phyloP scores from a whole-genome alignment of 2,329 filamentous ascomycete genomes.

The Pyrenophora tritici-repentis region DNA sequence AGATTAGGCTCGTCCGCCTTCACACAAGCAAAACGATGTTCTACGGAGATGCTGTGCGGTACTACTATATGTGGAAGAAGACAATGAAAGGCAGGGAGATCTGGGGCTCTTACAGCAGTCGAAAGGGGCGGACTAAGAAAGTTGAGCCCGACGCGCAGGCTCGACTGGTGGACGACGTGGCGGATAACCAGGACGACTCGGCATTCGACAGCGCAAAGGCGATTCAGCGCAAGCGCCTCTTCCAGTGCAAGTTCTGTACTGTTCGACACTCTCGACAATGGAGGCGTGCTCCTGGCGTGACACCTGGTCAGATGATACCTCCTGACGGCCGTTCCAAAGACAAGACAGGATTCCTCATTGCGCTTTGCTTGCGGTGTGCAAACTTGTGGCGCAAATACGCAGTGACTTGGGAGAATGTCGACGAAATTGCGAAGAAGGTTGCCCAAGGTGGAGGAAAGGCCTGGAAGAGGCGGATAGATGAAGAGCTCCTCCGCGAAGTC shows the following conservation, averaged over 20 bases:
- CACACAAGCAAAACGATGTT: slow-evolving; percentile 79
- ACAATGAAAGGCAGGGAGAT: slow-evolving; percentile 81
- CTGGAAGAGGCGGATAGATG: slow-evolving; percentile 87
- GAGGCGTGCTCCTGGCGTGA: slow-evolving; percentile 82
- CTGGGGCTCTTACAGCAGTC: slow-evolving; percentile 85
- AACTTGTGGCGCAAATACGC: slow-evolving; percentile 95
- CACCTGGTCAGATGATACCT: slow-evolving; percentile 70
- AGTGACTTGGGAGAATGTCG: slow-evolving; percentile 92
- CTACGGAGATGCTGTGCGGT: slow-evolving; percentile 81
- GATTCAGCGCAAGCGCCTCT: slow-evolving; percentile 74
- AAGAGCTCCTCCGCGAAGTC: slow-evolving; percentile 81
- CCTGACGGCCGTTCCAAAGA: slow-evolving; percentile 76
- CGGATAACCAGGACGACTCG: slow-evolving; percentile 90
- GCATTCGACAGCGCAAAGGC: slow-evolving; percentile 93
- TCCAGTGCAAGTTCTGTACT: slow-evolving; percentile 92
- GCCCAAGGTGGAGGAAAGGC: slow-evolving; percentile 77
- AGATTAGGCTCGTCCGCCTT: slow-evolving; percentile 79
- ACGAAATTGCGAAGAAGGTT: slow-evolving; percentile 88
- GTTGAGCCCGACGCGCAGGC: slow-evolving; percentile 59
- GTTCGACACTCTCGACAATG: slow-evolving; percentile 83
- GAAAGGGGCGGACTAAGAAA: slow-evolving; percentile 88
- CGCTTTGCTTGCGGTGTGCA: slow-evolving; percentile 87
- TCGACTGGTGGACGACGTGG: slow-evolving; percentile 89
- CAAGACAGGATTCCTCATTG: slow-evolving; percentile 75
- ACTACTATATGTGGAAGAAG: slow-evolving; percentile 99